Percentiles rank a stretch among this genome's conserved stretches.
Evolutionary conservation across 2,329 filamentous ascomycete genomes (phyloP).

Genomic region (Camillea tinctor): DNA sequence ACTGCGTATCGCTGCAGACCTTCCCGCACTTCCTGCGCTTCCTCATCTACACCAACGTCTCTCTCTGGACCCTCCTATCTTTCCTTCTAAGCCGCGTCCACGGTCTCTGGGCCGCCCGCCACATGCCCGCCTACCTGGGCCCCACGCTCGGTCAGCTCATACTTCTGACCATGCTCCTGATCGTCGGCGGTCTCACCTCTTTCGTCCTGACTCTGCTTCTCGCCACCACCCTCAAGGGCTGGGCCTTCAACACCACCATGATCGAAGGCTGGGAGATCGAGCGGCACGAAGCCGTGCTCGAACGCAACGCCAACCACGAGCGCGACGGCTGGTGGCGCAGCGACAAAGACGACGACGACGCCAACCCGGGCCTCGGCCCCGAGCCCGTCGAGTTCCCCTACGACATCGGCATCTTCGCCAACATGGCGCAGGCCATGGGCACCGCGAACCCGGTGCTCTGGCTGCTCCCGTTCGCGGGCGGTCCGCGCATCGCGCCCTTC

Average conservation of each 20-base stretch:
- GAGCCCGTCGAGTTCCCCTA: constrained; percentile 76
- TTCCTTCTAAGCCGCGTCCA: constrained; percentile 60
- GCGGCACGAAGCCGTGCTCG: constrained; percentile 57
- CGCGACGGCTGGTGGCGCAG: constrained; percentile 37
- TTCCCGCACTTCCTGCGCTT: constrained; percentile 83
- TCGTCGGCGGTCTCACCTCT: constrained; percentile 58
- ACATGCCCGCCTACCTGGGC: constrained; percentile 72
- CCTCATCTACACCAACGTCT: constrained; percentile 64
- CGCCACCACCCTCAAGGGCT: constrained; percentile 58
- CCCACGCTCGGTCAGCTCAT: constrained; percentile 59
- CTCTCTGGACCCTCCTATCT: constrained; percentile 61
- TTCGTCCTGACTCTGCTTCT: constrained; percentile 66
- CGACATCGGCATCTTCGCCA: constrained; percentile 72
- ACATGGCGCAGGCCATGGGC: constrained; percentile 76
- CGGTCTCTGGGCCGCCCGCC: constrained; percentile 62
- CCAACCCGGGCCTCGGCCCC: constrained; percentile 45
- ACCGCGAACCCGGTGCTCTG: constrained; percentile 63
- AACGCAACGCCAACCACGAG: constrained; percentile 41
- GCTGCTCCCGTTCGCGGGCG: constrained; percentile 65
- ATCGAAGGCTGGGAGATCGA: constrained; percentile 79
- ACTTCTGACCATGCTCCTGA: constrained; percentile 58
- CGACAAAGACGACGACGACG: constrained; percentile 33
- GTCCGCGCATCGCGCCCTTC: constrained; percentile 41
- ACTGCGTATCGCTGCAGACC: constrained; percentile 79
- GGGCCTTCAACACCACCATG: constrained; percentile 70